Evolutionary conservation across 257 asterid genomes (phyloP), one percentile per base, ranked within the genome.

Genomic region (Ilex aquifolium): DNA sequence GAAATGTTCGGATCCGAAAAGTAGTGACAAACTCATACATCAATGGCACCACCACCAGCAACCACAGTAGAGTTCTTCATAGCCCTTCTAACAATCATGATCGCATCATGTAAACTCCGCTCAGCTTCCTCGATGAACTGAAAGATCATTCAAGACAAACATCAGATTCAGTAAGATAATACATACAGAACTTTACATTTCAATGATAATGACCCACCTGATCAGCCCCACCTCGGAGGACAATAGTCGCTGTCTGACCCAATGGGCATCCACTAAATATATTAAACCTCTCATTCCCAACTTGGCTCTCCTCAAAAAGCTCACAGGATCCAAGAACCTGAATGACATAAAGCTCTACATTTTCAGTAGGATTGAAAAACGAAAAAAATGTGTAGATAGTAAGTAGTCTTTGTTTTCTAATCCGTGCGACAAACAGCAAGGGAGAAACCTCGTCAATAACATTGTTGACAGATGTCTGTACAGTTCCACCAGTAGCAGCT

Each of bases 221-320:
- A 80, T 90, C 97, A 72, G 95, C 95, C 65, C 97, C 97, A 57
- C 97, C 97, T 57, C 97, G 95, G 67, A 90, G 91, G 76, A 90
- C 95, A 65, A 90, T 85, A 63, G 97, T 90, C 73, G 97, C 95
- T 27, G 97, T 90, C 68, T 55, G 79, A 63, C 97, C 95, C 14
- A 85, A 77, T 21, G 95, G 97, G 73, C 97, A 90, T 66, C 97
- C 97, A 74, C 95, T 83, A 69, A 90, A 90, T 72, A 90, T 83
- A 73, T 90, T 90, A 72, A 90, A 90, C 40, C 97, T 89, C 79
- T 90, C 97, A 74, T 90, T 90, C 68, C 95, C 97, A 63, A 90
- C 97, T 85, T 87, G 97, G 67, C 56, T 90, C 80, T 90, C 97
- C 86, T 90, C 97, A 73, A 90, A 90, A 56, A 70, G 51, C 69